Evolutionary conservation across 768 basidiomycete genomes (phyloP).

Genomic region (Suillus placidus): DNA sequence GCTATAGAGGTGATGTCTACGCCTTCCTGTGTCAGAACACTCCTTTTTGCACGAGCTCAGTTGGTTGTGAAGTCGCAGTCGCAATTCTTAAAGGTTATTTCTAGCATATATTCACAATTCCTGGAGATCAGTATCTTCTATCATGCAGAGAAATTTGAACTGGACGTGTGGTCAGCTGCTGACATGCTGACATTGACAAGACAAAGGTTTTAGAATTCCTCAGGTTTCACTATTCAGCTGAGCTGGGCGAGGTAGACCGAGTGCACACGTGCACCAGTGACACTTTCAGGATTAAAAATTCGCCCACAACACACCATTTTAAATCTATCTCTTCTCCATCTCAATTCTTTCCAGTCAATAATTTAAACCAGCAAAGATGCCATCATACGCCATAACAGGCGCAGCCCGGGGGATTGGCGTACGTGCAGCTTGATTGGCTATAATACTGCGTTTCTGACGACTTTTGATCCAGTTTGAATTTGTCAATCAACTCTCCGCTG

Average conservation of each 20-base stretch:
- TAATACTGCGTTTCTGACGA: neutral
- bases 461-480: slow-evolving; percentile 23
- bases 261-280: neutral
- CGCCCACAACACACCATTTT: neutral
- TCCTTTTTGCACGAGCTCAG: neutral
- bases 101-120: neutral
- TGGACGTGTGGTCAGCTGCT: neutral
- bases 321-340: neutral
- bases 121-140: neutral
- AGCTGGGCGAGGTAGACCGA: neutral
- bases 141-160: neutral
- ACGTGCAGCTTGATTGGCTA: slow-evolving; percentile 6
- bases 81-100: neutral
- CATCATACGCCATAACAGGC: slow-evolving; percentile 28
- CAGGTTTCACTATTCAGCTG: neutral
- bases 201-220: neutral
- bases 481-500: slow-evolving; percentile 25
- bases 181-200: neutral
- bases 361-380: slow-evolving; percentile 9
- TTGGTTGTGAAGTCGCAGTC: neutral
- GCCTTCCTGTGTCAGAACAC: neutral
- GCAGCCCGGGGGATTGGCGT: slow-evolving; percentile 33
- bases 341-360: neutral
- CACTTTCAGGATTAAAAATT: neutral
- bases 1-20: neutral